Conservation (phyloP, 371 early-diverging fungal species). For the Spiromyces aspiralis region DNA sequence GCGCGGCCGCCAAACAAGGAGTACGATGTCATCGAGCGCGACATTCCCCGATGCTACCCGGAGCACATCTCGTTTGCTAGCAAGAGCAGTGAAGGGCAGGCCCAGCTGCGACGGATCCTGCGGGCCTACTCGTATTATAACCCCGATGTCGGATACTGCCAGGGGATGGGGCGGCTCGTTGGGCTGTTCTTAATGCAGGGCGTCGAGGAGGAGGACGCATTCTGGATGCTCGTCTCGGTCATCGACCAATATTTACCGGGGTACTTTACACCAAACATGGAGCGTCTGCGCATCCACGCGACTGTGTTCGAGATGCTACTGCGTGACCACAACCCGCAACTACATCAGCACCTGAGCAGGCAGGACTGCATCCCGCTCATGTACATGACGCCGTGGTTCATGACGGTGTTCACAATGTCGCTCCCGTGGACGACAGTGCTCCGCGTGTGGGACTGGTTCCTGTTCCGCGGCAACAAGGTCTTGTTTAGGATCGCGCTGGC, state of each 20-base stretch:
- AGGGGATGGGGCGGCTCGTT: slow-evolving; percentile 89
- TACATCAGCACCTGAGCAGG: slow-evolving; percentile 54
- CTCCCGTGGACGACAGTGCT: slow-evolving; percentile 84
- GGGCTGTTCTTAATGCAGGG: slow-evolving; percentile 79
- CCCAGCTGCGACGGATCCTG: slow-evolving; percentile 43
- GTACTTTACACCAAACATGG: slow-evolving; percentile 57
- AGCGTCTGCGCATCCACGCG: slow-evolving; percentile 64
- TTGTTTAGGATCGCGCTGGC: slow-evolving; percentile 72
- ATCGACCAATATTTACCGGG: slow-evolving; percentile 58
- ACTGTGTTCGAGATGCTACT: slow-evolving; percentile 67
- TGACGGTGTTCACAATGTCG: slow-evolving; percentile 78
- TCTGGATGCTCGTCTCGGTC: slow-evolving; percentile 73
- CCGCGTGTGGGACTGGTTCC: slow-evolving; percentile 87
- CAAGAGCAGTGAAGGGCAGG: slow-evolving; percentile 42
- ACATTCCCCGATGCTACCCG: slow-evolving; percentile 78
- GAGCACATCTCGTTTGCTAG: slow-evolving; percentile 57
- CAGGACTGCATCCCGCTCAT: slow-evolving; percentile 70
- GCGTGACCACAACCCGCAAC: slow-evolving; percentile 45
- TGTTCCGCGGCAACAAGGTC: slow-evolving; percentile 54
- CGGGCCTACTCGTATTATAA: slow-evolving; percentile 83
- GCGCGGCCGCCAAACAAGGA: slow-evolving; percentile 39
- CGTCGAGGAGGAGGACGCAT: slow-evolving; percentile 61
- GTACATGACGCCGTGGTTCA: slow-evolving; percentile 88
- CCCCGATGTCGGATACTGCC: slow-evolving; percentile 82
- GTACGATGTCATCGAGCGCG: slow-evolving; percentile 76